phyloP scores from a whole-genome alignment of 164 flowering plant species.

The Hamamelis virginiana region DNA sequence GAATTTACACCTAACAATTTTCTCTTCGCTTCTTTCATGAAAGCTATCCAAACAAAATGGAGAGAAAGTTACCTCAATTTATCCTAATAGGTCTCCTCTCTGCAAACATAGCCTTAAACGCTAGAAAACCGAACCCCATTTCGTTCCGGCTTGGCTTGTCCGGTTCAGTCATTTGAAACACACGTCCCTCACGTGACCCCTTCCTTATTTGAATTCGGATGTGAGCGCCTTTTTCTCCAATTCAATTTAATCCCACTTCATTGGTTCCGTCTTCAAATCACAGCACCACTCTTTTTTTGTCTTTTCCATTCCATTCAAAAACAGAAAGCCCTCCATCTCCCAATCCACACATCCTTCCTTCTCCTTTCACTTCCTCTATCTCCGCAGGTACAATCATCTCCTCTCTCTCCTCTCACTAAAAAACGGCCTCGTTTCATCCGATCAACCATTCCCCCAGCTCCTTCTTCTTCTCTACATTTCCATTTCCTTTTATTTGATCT shows the following conservation, averaged over 20 bases:
- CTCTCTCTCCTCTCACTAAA: not conserved
- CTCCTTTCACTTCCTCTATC: not conserved
- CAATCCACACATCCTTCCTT: not conserved
- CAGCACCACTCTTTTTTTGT: not conserved
- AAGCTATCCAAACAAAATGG: too few species aligned
- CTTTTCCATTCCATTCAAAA: not conserved
- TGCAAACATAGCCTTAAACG: too few species aligned
- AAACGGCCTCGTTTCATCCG: not conserved
- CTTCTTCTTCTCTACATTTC: not conserved
- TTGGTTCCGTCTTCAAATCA: not conserved
- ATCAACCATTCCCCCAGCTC: not conserved
- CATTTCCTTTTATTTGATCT: not conserved
- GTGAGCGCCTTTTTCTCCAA: constrained; percentile 20
- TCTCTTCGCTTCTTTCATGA: too few species aligned
- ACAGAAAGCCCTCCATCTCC: not conserved
- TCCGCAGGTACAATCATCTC: not conserved
- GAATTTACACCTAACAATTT: too few species aligned
- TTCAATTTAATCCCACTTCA: constrained; percentile 13
- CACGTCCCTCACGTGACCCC: constrained; percentile 18
- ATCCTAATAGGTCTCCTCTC: too few species aligned
- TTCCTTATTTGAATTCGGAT: constrained; percentile 25
- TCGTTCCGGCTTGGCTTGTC: too few species aligned
- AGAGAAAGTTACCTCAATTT: too few species aligned
- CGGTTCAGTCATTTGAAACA: not conserved
- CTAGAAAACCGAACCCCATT: too few species aligned